phyloP scores from a whole-genome alignment of 768 basidiomycete genomes.

The Clitopilus hobsonii region DNA sequence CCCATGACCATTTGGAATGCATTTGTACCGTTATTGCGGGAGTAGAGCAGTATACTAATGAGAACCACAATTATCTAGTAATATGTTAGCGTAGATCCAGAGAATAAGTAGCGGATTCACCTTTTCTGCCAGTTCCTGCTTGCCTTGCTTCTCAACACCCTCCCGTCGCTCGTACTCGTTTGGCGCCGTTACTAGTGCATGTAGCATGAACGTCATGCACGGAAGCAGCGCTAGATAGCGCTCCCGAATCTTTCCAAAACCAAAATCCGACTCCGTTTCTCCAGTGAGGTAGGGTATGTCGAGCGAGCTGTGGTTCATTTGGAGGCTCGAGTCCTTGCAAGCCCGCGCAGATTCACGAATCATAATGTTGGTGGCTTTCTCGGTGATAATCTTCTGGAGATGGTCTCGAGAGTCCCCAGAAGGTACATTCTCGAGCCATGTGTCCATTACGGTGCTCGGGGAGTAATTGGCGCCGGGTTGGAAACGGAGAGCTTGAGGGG shows the following conservation, averaged over 20 bases:
- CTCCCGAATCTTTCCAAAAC: background rate
- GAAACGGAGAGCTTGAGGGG: background rate
- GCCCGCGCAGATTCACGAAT: background rate
- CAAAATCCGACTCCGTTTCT: too few species aligned
- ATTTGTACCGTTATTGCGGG: constrained; percentile 8
- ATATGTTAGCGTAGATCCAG: background rate
- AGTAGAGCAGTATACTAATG: constrained; percentile 10
- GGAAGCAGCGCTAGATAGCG: too few species aligned
- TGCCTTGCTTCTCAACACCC: background rate
- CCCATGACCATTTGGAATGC: background rate
- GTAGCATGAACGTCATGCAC: background rate
- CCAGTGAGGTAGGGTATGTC: too few species aligned
- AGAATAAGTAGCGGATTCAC: background rate
- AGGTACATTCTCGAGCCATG: background rate
- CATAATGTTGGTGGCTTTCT: background rate
- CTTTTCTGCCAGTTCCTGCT: constrained; percentile 1
- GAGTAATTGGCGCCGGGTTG: background rate
- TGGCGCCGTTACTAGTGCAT: background rate
- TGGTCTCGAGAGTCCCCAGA: background rate
- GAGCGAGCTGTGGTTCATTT: background rate
- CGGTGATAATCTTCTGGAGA: background rate
- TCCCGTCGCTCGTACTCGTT: background rate
- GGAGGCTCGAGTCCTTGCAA: background rate
- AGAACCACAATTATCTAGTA: constrained; percentile 4
- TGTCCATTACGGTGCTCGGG: background rate